These are phyloP conservation scores for Acer yangbiense DNA, from an alignment of 345 rosid genomes.

Conservation along the genomic window DNA sequence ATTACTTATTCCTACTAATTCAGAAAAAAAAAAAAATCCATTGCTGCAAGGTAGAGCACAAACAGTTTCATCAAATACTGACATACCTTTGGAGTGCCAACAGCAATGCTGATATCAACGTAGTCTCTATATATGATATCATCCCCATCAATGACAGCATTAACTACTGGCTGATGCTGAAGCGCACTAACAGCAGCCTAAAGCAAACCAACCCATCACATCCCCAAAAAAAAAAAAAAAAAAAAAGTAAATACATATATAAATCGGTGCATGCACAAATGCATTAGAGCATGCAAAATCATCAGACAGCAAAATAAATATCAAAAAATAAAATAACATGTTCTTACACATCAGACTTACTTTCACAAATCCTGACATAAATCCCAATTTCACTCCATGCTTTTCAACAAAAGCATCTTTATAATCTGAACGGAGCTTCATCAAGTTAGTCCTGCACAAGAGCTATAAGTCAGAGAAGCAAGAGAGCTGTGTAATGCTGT, in stretches of 20 bases:
- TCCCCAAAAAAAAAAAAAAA: not conserved
- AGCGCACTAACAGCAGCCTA: constrained; percentile 99
- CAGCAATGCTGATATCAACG: constrained; percentile 88
- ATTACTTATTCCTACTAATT: not conserved
- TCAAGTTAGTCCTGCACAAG: constrained; percentile 84
- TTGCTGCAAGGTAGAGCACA: not conserved
- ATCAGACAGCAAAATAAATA: not conserved
- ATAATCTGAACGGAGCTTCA: constrained; percentile 95
- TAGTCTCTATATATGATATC: constrained; percentile 98
- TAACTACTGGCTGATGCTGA: constrained; percentile 89
- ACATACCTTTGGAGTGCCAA: constrained; percentile 86
- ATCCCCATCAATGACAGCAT: constrained; percentile 99
- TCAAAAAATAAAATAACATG: not conserved
- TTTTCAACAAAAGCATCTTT: constrained; percentile 94
- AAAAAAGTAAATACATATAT: not conserved
- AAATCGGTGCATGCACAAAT: not conserved
- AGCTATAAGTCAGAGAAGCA: constrained; percentile 13
- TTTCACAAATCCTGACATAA: constrained; percentile 97
- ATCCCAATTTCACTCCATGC: constrained; percentile 97
- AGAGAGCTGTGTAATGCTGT: not conserved
- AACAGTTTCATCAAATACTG: not conserved
- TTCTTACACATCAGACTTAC: constrained; percentile 32
- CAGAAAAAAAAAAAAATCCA: not conserved
- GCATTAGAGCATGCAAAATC: not conserved
- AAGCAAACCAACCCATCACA: constrained; percentile 10